Base-by-base conservation (phyloP, 345 rosid genomes). In the Jatropha curcas region DNA sequence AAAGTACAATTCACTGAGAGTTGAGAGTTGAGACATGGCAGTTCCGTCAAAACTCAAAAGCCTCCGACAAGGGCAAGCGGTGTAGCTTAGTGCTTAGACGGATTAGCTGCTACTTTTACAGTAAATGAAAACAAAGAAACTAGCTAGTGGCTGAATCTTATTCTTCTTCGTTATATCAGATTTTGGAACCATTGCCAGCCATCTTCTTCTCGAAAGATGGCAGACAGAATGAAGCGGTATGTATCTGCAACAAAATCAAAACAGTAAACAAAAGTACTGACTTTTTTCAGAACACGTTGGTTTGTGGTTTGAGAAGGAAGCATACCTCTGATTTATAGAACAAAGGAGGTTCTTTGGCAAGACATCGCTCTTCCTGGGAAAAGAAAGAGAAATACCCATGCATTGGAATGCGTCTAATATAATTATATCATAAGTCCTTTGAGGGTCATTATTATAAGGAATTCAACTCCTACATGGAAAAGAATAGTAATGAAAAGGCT, bases 381-480 rank as follows among this genome's bases (percentile, higher is more conserved):
- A n/a, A 58, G 66, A 10, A 2, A 35, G 65, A 17, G n/a, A 30
- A 17, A 25, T 78, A 78, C 82, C 78, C 66, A 79, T 50, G 48
- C 59, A 48, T 17, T 53, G 55, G 25, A 80, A 76, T 56, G 83
- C 83, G n/a, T 76, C 83, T 67, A 80, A 48, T 45, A 76, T 67
- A 53, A 80, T 76, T 8, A 37, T 68, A 69, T 76, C 77, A 46
- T 73, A 76, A 16, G 75, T 60, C 25, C 75, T 78, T 43, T 64
- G 12, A 41, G 73, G 70, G 53, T 60, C 37, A 22, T 30, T 43
- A 64, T 73, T 76, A 66, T 73, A 17, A 73, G n/a, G n/a, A 73
- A 68, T 41, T 60, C 72, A 50, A 68, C 39, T 58, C 80, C 75
- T 76, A 52, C 57, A 17, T 7, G 7, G 58, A 14, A 45, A 10